Conservation (phyloP, 2,329 filamentous ascomycete species). For the Byssoonygena ceratinophila region DNA sequence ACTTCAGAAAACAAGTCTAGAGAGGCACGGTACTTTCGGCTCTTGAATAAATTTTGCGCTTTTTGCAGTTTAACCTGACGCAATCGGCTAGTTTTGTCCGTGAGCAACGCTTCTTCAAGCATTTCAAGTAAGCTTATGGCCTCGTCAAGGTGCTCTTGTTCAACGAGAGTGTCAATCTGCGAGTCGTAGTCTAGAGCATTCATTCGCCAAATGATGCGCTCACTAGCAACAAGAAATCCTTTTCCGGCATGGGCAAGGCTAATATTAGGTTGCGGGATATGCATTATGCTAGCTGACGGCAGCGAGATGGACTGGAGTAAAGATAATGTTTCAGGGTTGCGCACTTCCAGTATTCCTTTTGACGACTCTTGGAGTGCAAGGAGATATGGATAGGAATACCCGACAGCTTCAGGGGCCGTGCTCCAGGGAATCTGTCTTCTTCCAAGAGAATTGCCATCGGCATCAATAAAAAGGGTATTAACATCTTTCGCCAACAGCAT, state of each 20-base stretch:
- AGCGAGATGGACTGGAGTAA: slow-evolving; percentile 75
- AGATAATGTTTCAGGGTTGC: slow-evolving; percentile 86
- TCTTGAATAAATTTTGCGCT: slow-evolving; percentile 70
- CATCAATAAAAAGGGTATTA: slow-evolving; percentile 84
- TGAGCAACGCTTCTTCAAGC: slow-evolving; percentile 82
- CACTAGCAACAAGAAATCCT: slow-evolving; percentile 86
- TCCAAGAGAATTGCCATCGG: slow-evolving; percentile 68
- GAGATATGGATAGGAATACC: slow-evolving; percentile 94
- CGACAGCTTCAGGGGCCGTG: slow-evolving; percentile 75
- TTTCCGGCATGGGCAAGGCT: slow-evolving; percentile 95
- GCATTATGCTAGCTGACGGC: slow-evolving; percentile 69
- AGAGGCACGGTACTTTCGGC: slow-evolving; percentile 71
- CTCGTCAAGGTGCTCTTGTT: slow-evolving; percentile 68
- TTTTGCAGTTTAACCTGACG: slow-evolving; percentile 86
- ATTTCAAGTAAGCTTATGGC: slow-evolving; percentile 79
- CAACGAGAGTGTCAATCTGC: slow-evolving; percentile 73
- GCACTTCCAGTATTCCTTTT: slow-evolving; percentile 77
- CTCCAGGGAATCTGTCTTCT: slow-evolving; percentile 89
- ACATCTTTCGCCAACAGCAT: slow-evolving; percentile 95
- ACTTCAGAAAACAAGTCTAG: slow-evolving; percentile 88
- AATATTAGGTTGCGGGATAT: slow-evolving; percentile 84
- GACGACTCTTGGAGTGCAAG: slow-evolving; percentile 71
- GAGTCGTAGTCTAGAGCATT: slow-evolving; percentile 80
- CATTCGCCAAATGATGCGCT: slow-evolving; percentile 93
- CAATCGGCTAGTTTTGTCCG: slow-evolving; percentile 68